Base-by-base conservation (phyloP, 1,284 basidiomycete species). In the Cryptococcus sp. region DNA sequence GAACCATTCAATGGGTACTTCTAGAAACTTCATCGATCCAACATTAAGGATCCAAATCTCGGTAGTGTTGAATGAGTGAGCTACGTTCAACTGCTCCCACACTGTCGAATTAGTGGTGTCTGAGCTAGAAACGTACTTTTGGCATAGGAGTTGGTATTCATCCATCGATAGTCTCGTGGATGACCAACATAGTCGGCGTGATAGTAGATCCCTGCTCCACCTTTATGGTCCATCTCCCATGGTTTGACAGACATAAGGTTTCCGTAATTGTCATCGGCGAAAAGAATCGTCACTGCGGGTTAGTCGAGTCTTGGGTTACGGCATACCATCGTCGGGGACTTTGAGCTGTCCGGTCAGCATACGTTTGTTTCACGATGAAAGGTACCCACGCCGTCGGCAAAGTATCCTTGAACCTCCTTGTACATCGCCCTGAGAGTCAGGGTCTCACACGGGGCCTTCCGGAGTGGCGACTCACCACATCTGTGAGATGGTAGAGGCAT, bases 201-300 rank as follows among this genome's bases (percentile, higher is more conserved):
- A 64, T 85, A 86, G 65, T 86, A 86, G 2, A 86, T 55, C 40
- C 80, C 82, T 32, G 83, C 85, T 44, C 85, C 85, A 0, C 80
- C 79, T 43, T 84, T 75, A 59, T 82, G 81, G 7, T 80, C 77
- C 61, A 85, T 82, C 32, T 74, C 73, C 5, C 73, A 62, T 2
- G 79, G 66, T 0, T 84, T 82, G 62, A 79, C 67, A 16, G 61
- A 56, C 54, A 65, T 62, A 18, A 72, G 56, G 48, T 72, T 72
- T 1, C 72, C 72, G 51, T 62, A 74, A 47, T 74, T 75, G 56
- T 73, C 71, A 41, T 74, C 72, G 31, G 71, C 53, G 50, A 67
- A 63, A 22, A 67, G 58, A 22, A 63, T 54, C 11, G 56, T 61
- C 40, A 66, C 63, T 40, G 32, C 7, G 9, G 10, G 14, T 24